Evolutionary conservation across 169 alveolate species (phyloP), one percentile per base, ranked within the genome.

Genomic region (Plasmodium vivax): DNA sequence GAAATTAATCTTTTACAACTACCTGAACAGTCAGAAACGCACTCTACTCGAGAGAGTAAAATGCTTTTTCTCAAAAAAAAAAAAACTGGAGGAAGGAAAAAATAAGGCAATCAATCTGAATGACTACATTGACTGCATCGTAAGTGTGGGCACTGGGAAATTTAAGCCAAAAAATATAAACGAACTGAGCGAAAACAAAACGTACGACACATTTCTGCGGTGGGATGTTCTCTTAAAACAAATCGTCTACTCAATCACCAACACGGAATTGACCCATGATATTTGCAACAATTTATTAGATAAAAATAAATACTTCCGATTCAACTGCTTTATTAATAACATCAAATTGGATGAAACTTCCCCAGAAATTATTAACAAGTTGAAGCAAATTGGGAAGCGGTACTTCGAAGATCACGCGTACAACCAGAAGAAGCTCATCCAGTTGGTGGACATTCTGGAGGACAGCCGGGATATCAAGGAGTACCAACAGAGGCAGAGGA

Each of bases 111-210:
- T 82, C 16, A 83, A 92, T 58, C 41, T 92, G 51, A 92, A 92
- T 79, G 85, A 92, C 41, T 92, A 92, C 83, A 92, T 96, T 36
- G 98, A 97, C 77, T 84, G 94, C 3, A 84, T 97, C 80, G 98
- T 97, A 41, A 95, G 98, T 85, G 92, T 97, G 14, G 98, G 98
- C 10, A 97, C 97, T 19, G 98, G 98, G 3, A 92, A 83, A 73
- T 93, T 92, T 75, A 68, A 87, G 54, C 83, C 93, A 5, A 83
- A 94, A 83, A 73, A 62, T 38, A 91, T 82, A 62, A 27, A 73
- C 92, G 85, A 90, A 82, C 54, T 82, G 45, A 75, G 32, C 80
- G 88, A 62, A n/a, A 84, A 84, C 38, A 80, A 93, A 85, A 75
- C 80, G 4, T 84, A 32, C 8, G 96, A 90, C 38, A 84, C 95